Evolutionary conservation across 1,284 basidiomycete species (phyloP).

Genomic region (Boletus mariae): DNA sequence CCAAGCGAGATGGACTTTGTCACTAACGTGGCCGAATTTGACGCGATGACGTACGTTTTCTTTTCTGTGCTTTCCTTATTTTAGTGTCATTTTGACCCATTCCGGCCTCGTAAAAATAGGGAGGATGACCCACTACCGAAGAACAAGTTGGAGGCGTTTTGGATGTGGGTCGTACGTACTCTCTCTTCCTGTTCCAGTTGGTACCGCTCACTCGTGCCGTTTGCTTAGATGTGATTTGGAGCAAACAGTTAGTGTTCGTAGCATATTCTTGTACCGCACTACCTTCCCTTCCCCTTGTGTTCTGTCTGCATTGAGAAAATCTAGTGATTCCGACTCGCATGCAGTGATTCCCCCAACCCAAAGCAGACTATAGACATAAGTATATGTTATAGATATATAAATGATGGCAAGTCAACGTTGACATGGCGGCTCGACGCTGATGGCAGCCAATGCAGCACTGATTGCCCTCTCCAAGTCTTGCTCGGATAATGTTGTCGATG

Average conservation of each 20-base stretch:
- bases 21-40: constrained; percentile 48
- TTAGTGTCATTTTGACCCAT: not conserved
- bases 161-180: constrained; percentile 26
- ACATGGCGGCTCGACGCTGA: constrained; percentile 1
- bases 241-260: not conserved
- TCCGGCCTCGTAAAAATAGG: constrained; percentile 6
- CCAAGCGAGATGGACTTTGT: constrained; percentile 58
- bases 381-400: not conserved
- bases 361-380: not conserved
- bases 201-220: not conserved
- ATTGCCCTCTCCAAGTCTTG: constrained; percentile 25
- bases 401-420: not conserved
- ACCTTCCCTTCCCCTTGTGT: not conserved
- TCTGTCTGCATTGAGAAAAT: not conserved
- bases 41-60: constrained; percentile 39
- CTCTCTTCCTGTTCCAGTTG: not conserved
- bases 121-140: constrained; percentile 28
- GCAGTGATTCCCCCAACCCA: not conserved
- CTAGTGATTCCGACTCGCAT: not conserved
- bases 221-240: not conserved
- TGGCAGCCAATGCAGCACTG: constrained; percentile 18
- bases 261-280: not conserved
- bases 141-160: constrained; percentile 26
- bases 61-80: not conserved
- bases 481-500: constrained; percentile 12